A percentile compares a stretch with the other conserved stretches of the same genome.
Conservation (phyloP, 2,329 filamentous ascomycete genomes). For the Chalaropsis ovoidea region DNA sequence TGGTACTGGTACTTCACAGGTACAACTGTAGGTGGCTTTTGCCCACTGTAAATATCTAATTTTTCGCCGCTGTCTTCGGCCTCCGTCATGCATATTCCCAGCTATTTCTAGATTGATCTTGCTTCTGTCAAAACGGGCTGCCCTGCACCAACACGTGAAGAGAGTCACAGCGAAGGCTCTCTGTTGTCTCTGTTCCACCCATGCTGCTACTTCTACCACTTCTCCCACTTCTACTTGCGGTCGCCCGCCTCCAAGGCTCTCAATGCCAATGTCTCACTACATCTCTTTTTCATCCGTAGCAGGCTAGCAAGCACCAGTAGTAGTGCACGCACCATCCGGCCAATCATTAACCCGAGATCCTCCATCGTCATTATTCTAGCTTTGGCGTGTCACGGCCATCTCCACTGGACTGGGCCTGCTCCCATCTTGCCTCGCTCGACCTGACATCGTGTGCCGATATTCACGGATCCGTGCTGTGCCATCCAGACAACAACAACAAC, state of each 20-base stretch:
- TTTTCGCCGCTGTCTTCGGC: background rate
- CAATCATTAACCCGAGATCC: constrained; percentile 13
- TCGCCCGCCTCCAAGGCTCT: no score
- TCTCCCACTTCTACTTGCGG: no score
- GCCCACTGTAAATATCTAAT: background rate
- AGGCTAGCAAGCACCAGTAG: background rate
- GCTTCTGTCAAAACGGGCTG: constrained; percentile 1
- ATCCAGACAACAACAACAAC: background rate
- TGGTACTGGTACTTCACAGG: background rate
- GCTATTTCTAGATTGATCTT: background rate
- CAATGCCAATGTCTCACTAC: background rate
- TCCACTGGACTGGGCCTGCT: constrained; percentile 1
- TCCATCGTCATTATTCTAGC: constrained; percentile 15
- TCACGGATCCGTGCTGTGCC: background rate
- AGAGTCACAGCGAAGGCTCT: constrained; percentile 5
- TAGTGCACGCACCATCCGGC: constrained; percentile 12
- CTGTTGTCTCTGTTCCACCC: background rate
- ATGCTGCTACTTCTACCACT: background rate
- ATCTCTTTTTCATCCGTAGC: background rate
- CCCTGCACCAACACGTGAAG: constrained; percentile 5
- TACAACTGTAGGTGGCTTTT: no score
- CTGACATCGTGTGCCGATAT: background rate
- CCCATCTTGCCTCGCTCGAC: background rate
- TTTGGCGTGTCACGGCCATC: constrained; percentile 1
- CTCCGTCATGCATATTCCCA: background rate